Evolutionary conservation across 768 basidiomycete genomes (phyloP).

Genomic region (Tephrocybe sp.): DNA sequence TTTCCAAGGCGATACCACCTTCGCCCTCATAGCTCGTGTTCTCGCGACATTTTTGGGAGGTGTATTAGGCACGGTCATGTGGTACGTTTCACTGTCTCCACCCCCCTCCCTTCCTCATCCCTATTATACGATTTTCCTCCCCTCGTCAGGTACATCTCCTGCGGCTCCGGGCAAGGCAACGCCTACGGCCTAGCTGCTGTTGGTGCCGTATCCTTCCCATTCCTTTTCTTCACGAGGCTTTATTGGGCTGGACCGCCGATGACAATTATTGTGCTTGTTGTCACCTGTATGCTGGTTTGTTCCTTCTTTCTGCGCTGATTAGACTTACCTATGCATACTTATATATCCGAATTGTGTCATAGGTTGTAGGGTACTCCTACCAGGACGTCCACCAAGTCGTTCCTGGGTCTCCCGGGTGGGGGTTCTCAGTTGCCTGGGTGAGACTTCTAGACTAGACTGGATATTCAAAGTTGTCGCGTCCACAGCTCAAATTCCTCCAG

Average conservation of each 20-base stretch:
- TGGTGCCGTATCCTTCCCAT: conserved; percentile 67
- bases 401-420: conserved; percentile 56
- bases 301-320: not conserved
- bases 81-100: conserved; percentile 43
- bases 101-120: not conserved
- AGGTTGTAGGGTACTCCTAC: conserved; percentile 78
- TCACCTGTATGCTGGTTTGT: conserved; percentile 58
- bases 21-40: conserved; percentile 61
- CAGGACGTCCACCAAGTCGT: conserved; percentile 50
- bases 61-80: conserved; percentile 60
- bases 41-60: conserved; percentile 67
- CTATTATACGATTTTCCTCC: not conserved
- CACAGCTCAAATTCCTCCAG: conserved; percentile 33
- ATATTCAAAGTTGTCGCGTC: too few relatives aligned
- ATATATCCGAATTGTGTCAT: not conserved
- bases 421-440: conserved; percentile 74
- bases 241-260: conserved; percentile 76
- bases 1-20: conserved; percentile 75
- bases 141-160: conserved; percentile 62
- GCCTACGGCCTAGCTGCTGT: conserved; percentile 71
- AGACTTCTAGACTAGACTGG: conserved; percentile 4
- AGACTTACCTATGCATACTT: not conserved
- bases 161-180: conserved; percentile 58
- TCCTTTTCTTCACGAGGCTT: conserved; percentile 68
- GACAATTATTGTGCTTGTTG: conserved; percentile 68